Evolutionary conservation across 805 yeast species (phyloP), one percentile per base, ranked within the genome.

Genomic region (Kodamaea laetipori): DNA sequence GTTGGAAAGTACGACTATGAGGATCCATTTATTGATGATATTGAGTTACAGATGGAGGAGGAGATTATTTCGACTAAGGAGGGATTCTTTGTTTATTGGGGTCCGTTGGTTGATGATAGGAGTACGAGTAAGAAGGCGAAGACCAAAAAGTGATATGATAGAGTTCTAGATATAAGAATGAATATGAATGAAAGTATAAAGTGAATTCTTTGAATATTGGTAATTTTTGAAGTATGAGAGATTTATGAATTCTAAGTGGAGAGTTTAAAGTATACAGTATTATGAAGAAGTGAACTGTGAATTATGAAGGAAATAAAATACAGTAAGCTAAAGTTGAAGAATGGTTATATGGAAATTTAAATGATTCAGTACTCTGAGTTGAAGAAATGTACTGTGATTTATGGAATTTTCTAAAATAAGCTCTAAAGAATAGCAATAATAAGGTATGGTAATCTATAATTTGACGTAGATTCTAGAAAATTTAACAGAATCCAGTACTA

Each of bases 1-100:
- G 88, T 90, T 26, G 97, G 97, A 2, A 89, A 87, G 58, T 94
- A 94, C 64, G 99, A 94, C 60, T 73, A 80, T 38, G 82, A 86
- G 47, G 99, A 94, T 63, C 99, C 98, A 2, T 94, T 94, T 57
- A 94, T 94, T 46, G 99, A 94, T 66, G 99, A 94, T 64, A 78
- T 88, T 11, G 99, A 94, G 64, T 69, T 90, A 53, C 77, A 81
- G 45, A 86, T 94, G 86, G 99, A 94, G 64, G 97, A 90, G 61
- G 95, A 86, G 56, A 82, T 95, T 6, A 90, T 92, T 2, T 82
- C 92, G 1, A 90, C 97, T 0, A 86, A 86, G 51, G 98, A 94
- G 57, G 99, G 98, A 1, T 94, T 90, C 60, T 94, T 92, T 53
- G 97, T 94, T 0, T 94, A 82, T 63, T 87, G 90, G 71, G 99